These are phyloP conservation scores for Colletotrichum eremochloae DNA, from an alignment of 2,329 filamentous ascomycete species.

Conservation along the genomic window DNA sequence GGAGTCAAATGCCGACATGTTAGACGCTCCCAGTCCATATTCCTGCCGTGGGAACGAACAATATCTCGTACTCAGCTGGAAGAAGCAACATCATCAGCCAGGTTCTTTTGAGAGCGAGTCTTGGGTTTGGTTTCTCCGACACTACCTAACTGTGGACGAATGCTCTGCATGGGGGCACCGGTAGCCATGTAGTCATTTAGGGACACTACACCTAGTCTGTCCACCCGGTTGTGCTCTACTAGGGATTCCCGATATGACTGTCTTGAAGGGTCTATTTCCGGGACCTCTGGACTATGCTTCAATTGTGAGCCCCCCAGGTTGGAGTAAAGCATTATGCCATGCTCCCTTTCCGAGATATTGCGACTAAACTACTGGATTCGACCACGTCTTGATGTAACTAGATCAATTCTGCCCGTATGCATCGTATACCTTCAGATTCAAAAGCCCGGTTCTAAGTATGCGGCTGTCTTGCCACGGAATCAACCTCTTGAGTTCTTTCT, in stretches of 20 bases:
- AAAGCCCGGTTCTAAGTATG: background rate
- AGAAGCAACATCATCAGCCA: too few relatives aligned
- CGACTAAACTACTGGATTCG: background rate
- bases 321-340: background rate
- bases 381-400: background rate
- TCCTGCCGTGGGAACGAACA: too few relatives aligned
- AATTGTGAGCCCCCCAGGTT: too few relatives aligned
- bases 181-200: too few relatives aligned
- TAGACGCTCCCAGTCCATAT: too few relatives aligned
- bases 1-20: background rate
- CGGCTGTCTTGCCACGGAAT: background rate
- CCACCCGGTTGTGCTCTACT: background rate
- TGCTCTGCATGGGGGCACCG: too few relatives aligned
- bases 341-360: background rate
- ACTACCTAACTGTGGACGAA: too few relatives aligned
- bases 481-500: background rate
- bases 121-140: too few relatives aligned
- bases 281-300: too few relatives aligned
- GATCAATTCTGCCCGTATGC: background rate
- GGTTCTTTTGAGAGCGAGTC: too few relatives aligned
- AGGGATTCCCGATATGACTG: too few relatives aligned
- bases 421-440: background rate
- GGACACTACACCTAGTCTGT: background rate
- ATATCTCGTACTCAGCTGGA: too few relatives aligned
- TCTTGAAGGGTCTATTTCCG: background rate